Evolutionary conservation across 768 basidiomycete species (phyloP).

Genomic region (Agaricus bisporus): DNA sequence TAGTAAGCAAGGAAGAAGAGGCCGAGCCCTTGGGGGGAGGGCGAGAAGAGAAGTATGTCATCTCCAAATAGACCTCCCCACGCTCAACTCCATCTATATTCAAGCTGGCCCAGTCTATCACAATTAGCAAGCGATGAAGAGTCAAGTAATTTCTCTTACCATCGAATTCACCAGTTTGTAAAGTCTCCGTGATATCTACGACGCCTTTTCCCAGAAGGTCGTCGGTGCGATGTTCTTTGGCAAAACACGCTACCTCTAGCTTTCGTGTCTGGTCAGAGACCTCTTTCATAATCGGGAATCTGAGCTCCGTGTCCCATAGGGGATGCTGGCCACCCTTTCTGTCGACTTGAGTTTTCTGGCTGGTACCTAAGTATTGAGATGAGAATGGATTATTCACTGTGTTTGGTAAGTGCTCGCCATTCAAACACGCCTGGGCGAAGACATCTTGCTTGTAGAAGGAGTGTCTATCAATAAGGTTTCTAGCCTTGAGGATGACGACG

Average conservation of each 20-base stretch:
- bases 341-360: slow-evolving; percentile 67
- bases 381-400: not conserved
- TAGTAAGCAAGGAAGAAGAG: slow-evolving; percentile 15
- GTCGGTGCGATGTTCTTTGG: slow-evolving; percentile 67
- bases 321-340: slow-evolving; percentile 91
- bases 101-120: slow-evolving; percentile 30
- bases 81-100: slow-evolving; percentile 47
- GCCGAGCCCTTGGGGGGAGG: slow-evolving; percentile 37
- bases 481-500: slow-evolving; percentile 80
- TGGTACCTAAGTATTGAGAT: slow-evolving; percentile 33
- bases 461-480: slow-evolving; percentile 76
- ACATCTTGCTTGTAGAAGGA: slow-evolving; percentile 91
- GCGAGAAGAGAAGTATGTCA: slow-evolving; percentile 83
- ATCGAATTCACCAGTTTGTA: slow-evolving; percentile 87
- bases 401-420: slow-evolving; percentile 26
- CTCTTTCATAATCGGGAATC: slow-evolving; percentile 67
- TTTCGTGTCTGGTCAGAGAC: slow-evolving; percentile 46
- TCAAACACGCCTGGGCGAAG: slow-evolving; percentile 61
- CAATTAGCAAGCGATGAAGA: not conserved
- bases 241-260: slow-evolving; percentile 72
- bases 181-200: slow-evolving; percentile 71
- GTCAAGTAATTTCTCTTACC: slow-evolving; percentile 44
- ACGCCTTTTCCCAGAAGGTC: slow-evolving; percentile 74
- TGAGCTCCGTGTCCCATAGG: slow-evolving; percentile 86
- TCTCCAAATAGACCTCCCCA: slow-evolving; percentile 87